A percentile compares a stretch with the other conserved stretches of the same genome.
phyloP scores from a whole-genome alignment of 2,329 filamentous ascomycete genomes.

The Parascedosporium putredinis region DNA sequence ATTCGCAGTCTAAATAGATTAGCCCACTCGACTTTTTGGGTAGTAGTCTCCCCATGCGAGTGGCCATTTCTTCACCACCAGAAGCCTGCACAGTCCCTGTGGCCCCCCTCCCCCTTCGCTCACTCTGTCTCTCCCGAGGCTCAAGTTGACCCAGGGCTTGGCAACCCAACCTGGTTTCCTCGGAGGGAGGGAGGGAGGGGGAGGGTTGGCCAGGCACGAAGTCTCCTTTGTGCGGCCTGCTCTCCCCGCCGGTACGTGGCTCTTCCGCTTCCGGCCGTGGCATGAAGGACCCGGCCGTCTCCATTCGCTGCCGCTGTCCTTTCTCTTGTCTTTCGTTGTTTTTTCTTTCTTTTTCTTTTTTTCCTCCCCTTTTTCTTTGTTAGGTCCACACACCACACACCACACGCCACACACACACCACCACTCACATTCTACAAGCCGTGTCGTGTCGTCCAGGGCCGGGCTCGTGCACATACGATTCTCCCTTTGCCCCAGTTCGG shows the following conservation, averaged over 20 bases:
- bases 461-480: no score
- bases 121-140: neutral
- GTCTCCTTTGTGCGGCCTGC: neutral
- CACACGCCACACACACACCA: neutral
- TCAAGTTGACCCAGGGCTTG: neutral
- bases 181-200: no score
- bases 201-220: no score
- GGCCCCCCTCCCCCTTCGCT: no score
- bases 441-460: no score
- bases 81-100: no score
- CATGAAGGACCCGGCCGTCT: neutral
- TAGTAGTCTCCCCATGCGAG: constrained; percentile 1
- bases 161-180: constrained; percentile 1
- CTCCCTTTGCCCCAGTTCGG: neutral
- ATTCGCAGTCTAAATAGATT: neutral
- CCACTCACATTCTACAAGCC: no score
- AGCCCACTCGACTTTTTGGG: neutral
- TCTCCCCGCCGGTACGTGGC: neutral
- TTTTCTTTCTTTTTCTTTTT: neutral
- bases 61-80: constrained; percentile 1
- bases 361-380: neutral
- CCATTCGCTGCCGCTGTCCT: neutral
- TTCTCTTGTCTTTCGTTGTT: neutral
- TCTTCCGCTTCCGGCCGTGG: neutral
- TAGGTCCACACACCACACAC: neutral